phyloP scores from a whole-genome alignment of 495 filamentous ascomycete genomes.

The Penicillium diatomitis region DNA sequence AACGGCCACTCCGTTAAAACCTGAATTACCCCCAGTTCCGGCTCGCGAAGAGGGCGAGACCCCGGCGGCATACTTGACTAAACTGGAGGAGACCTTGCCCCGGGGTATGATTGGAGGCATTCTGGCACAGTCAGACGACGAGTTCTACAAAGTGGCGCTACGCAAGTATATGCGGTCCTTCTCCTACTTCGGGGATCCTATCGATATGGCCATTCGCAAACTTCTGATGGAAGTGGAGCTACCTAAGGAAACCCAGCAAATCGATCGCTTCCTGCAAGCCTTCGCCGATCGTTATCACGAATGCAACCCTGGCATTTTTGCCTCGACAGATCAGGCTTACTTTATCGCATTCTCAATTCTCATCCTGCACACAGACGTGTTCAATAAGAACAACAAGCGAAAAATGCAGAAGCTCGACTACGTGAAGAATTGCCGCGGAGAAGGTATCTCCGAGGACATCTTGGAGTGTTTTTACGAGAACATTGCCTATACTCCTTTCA shows the following conservation, averaged over 20 bases:
- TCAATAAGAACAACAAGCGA: constrained; percentile 98
- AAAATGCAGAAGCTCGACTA: constrained; percentile 98
- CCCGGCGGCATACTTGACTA: constrained; percentile 76
- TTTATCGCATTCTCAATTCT: constrained; percentile 95
- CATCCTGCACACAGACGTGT: constrained; percentile 94
- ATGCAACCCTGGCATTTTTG: constrained; percentile 95
- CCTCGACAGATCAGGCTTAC: constrained; percentile 86
- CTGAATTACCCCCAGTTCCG: constrained; percentile 59
- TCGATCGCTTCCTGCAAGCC: constrained; percentile 85
- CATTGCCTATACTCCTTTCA: constrained; percentile 94
- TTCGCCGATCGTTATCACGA: constrained; percentile 97
- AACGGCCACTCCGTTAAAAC: constrained; percentile 58
- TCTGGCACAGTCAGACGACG: constrained; percentile 72
- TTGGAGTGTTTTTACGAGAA: constrained; percentile 97
- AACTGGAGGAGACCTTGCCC: constrained; percentile 69
- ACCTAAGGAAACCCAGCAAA: constrained; percentile 96
- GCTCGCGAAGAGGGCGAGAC: constrained; percentile 82
- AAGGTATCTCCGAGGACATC: constrained; percentile 86
- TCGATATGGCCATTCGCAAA: constrained; percentile 96
- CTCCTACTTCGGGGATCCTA: constrained; percentile 86
- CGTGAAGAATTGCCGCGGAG: constrained; percentile 82
- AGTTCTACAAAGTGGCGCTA: constrained; percentile 72
- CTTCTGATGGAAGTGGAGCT: constrained; percentile 94
- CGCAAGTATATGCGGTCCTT: constrained; percentile 94
- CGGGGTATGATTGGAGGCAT: constrained; percentile 71